These are phyloP conservation scores for Tephrocybe sp. DNA, from an alignment of 768 basidiomycete genomes.

Conservation along the genomic window DNA sequence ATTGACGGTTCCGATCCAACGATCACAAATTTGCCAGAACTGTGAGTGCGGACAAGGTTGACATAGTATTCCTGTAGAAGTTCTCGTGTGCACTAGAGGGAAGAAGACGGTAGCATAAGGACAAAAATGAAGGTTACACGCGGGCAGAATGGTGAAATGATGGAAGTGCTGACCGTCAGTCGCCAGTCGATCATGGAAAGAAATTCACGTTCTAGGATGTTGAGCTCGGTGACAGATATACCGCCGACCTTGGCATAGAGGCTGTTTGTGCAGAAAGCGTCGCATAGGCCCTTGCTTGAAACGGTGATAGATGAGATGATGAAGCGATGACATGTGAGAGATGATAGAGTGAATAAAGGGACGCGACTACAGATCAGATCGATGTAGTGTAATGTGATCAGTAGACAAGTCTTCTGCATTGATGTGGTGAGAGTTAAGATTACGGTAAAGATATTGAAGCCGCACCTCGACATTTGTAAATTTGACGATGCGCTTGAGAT, in stretches of 20 bases:
- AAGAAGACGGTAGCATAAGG: conserved; percentile 29
- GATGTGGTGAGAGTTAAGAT: conserved; percentile 7
- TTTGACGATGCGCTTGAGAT: conserved; percentile 88
- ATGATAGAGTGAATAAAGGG: conserved; percentile 89
- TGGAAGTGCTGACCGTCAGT: conserved; percentile 68
- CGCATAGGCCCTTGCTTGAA: conserved; percentile 92
- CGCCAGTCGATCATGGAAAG: conserved; percentile 91
- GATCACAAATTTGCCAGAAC: conserved; percentile 54
- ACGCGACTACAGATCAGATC: conserved; percentile 88
- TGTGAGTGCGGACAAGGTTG: conserved; percentile 87
- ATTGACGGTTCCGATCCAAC: conserved; percentile 38
- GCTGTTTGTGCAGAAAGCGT: conserved; percentile 91
- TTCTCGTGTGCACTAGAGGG: conserved; percentile 79
- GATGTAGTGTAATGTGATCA: conserved; percentile 86
- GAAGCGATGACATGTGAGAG: conserved; percentile 96
- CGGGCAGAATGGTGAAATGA: conserved; percentile 15
- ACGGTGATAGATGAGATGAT: conserved; percentile 91
- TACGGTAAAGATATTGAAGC: conserved; percentile 4
- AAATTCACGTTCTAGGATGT: conserved; percentile 93
- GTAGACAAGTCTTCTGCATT: conserved; percentile 68
- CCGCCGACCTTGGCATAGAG: conserved; percentile 97
- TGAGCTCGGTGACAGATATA: conserved; percentile 86
- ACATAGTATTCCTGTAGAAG: conserved; percentile 91
- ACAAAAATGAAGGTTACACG: conserved; percentile 17
- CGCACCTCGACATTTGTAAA: conserved; percentile 95